Conservation (phyloP, 2,329 filamentous ascomycete species). For the Alternaria ventricosa region DNA sequence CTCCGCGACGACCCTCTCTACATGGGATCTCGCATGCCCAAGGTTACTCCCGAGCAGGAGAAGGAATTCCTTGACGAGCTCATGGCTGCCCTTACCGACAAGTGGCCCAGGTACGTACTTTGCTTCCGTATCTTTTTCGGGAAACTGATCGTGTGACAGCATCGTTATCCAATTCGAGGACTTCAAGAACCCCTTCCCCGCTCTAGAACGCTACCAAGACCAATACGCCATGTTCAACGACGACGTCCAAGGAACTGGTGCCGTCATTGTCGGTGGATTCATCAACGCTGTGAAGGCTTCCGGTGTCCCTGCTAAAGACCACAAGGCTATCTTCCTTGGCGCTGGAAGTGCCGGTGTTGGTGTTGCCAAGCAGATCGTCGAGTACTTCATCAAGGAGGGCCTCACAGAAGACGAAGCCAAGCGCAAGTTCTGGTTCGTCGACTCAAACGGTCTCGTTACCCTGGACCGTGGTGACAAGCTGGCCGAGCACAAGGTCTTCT, state of each 20-base stretch:
- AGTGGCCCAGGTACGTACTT: conserved; percentile 67
- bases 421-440: conserved; percentile 95
- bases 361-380: conserved; percentile 96
- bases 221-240: conserved; percentile 97
- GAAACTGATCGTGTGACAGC: conserved; percentile 51
- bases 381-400: conserved; percentile 93
- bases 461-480: conserved; percentile 91
- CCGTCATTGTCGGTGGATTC: conserved; percentile 87
- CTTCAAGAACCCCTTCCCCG: conserved; percentile 96
- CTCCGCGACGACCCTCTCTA: conserved; percentile 83
- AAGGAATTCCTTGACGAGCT: conserved; percentile 96
- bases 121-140: neutral
- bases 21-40: conserved; percentile 85
- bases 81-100: conserved; percentile 87
- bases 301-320: conserved; percentile 83
- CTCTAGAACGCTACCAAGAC: conserved; percentile 86
- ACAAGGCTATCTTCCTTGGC: conserved; percentile 94
- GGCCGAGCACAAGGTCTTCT: conserved; percentile 82
- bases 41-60: conserved; percentile 78
- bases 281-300: conserved; percentile 82
- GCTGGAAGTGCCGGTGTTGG: conserved; percentile 95
- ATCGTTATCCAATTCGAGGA: conserved; percentile 94
- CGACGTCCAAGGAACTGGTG: conserved; percentile 96
- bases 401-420: conserved; percentile 86
- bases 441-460: conserved; percentile 95